Conservation (phyloP, 805 yeast species). For the Cyberlindnera maclurae region DNA sequence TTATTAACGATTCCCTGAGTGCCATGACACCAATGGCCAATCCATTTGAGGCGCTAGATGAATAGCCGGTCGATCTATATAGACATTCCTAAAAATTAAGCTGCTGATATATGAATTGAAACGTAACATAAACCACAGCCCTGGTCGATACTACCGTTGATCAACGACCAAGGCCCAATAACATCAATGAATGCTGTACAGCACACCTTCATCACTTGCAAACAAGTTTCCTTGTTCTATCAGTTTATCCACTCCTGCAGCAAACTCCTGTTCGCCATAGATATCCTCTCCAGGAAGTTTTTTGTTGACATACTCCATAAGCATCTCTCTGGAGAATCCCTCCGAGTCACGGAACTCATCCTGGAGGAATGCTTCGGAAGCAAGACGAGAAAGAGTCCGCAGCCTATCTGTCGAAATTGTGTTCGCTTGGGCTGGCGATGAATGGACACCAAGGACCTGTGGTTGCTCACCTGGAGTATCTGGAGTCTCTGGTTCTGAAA, state of each 20-base stretch:
- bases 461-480: constrained; percentile 4
- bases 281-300: constrained; percentile 29
- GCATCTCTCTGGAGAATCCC: constrained; percentile 22
- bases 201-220: constrained; percentile 24
- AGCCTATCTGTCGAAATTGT: constrained; percentile 13
- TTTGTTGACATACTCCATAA: constrained; percentile 31
- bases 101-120: no score
- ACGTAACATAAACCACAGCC: constrained; percentile 2
- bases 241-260: constrained; percentile 29
- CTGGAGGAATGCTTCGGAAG: constrained; percentile 8
- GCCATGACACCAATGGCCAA: neutral
- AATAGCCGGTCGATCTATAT: no score
- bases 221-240: constrained; percentile 26
- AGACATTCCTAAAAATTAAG: no score
- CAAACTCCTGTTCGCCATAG: constrained; percentile 29
- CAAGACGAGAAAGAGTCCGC: constrained; percentile 5
- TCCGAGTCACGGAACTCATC: constrained; percentile 24
- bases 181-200: constrained; percentile 6
- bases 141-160: no score
- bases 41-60: no score
- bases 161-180: no score
- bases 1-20: constrained; percentile 20
- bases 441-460: constrained; percentile 1
- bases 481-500: neutral
- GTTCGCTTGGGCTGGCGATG: neutral